A percentile compares a stretch with the other conserved stretches of the same genome.
phyloP scores from a whole-genome alignment of 2,329 filamentous ascomycete genomes.

The Aureobasidium sp. region DNA sequence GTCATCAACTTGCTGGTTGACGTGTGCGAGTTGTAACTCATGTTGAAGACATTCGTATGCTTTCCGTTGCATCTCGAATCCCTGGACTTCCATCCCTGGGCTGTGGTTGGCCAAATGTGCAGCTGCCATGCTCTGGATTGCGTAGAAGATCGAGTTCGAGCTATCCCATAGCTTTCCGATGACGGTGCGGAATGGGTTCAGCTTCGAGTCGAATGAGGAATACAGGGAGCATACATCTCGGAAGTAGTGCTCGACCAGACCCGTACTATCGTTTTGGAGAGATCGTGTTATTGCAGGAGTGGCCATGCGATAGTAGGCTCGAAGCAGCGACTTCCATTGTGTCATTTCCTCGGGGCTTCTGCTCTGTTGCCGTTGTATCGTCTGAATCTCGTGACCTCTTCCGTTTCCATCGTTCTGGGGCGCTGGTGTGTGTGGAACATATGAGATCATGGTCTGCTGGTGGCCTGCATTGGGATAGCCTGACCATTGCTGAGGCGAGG shows the following conservation, averaged over 20 bases:
- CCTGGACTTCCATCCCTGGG: slow-evolving; percentile 18
- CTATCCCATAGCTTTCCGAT: slow-evolving; percentile 50
- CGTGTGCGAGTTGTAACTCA: slow-evolving; percentile 25
- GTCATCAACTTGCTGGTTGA: slow-evolving; percentile 16
- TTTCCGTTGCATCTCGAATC: slow-evolving; percentile 18
- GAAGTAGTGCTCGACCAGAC: slow-evolving; percentile 56
- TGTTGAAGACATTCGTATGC: slow-evolving; percentile 42
- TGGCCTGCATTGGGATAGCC: not conserved
- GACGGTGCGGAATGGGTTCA: slow-evolving; percentile 53
- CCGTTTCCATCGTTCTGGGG: not conserved
- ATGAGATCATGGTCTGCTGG: not conserved
- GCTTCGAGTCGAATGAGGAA: slow-evolving; percentile 55
- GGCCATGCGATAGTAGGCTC: slow-evolving; percentile 19
- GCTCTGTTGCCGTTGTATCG: not conserved
- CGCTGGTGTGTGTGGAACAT: not conserved
- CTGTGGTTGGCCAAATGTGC: slow-evolving; percentile 19
- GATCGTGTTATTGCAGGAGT: slow-evolving; percentile 25
- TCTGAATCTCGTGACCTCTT: not conserved
- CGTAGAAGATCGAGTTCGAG: slow-evolving; percentile 51
- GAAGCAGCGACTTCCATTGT: slow-evolving; percentile 16
- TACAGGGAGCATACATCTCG: slow-evolving; percentile 53
- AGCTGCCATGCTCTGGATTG: slow-evolving; percentile 51
- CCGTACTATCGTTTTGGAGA: slow-evolving; percentile 43
- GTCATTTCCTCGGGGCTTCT: not conserved
- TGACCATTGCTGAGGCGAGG: not conserved